Conservation (phyloP, 257 asterid genomes). For the Solanum bulbocastanum region DNA sequence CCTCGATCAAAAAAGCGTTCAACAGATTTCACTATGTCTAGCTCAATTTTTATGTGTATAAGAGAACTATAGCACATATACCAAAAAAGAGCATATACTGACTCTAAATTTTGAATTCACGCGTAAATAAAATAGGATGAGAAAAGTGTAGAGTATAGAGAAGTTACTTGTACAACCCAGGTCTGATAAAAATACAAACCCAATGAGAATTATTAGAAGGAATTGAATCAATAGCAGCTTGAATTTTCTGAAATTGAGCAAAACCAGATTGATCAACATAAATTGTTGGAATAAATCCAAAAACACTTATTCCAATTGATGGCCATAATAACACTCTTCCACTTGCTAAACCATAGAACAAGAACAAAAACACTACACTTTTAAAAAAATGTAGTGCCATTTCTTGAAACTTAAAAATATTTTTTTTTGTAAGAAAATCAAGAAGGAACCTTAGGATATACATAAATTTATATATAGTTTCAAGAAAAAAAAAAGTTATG, state of each 20-base stretch:
- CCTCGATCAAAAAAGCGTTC: background rate
- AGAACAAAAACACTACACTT: background rate
- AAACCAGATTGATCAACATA: constrained; percentile 22
- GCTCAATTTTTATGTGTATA: background rate
- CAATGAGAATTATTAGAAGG: constrained; percentile 34
- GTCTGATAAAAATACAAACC: constrained; percentile 31
- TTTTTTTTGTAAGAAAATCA: background rate
- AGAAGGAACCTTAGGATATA: background rate
- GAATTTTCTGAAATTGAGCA: constrained; percentile 22
- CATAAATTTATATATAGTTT: background rate
- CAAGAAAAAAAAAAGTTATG: background rate
- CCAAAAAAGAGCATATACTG: accelerated
- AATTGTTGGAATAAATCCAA: background rate
- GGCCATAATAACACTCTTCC: background rate
- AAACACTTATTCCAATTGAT: background rate
- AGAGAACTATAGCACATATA: background rate
- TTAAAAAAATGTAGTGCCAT: background rate
- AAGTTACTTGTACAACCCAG: constrained; percentile 40
- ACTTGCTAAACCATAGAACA: background rate
- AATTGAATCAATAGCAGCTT: constrained; percentile 42
- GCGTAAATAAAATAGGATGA: background rate
- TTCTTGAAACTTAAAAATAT: background rate
- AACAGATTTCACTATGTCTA: background rate
- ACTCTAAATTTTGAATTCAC: background rate
- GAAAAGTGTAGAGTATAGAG: background rate